Conservation (phyloP, 2,329 filamentous ascomycete species). For the Bimuria novae-zelandiae region DNA sequence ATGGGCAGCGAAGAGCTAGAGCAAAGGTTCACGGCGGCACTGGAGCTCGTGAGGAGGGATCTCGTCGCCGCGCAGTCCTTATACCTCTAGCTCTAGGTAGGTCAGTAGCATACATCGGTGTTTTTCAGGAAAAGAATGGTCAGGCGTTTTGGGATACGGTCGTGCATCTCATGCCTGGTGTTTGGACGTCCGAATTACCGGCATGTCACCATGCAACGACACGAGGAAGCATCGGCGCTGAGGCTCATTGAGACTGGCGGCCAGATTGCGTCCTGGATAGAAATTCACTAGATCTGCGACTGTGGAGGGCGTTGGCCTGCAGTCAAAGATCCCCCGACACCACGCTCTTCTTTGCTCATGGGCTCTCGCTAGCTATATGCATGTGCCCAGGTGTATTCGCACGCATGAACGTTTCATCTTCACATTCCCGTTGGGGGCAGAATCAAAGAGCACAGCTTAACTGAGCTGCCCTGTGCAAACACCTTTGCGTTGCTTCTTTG, state of each 20-base stretch:
- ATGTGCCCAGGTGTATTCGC: no score
- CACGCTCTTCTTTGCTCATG: neutral
- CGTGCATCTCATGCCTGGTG: slow-evolving; percentile 23
- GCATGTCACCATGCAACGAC: slow-evolving; percentile 6
- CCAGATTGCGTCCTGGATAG: slow-evolving; percentile 28
- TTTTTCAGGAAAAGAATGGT: slow-evolving; percentile 13
- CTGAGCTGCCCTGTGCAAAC: no score
- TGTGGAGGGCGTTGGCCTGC: slow-evolving; percentile 13
- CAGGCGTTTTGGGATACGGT: slow-evolving; percentile 17
- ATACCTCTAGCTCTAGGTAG: slow-evolving; percentile 63
- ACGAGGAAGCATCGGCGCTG: slow-evolving; percentile 23
- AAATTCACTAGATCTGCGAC: slow-evolving; percentile 38
- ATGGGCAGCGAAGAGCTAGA: slow-evolving; percentile 97
- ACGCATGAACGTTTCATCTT: no score
- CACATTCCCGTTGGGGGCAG: no score
- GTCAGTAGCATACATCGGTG: slow-evolving; percentile 12
- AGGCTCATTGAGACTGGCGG: slow-evolving; percentile 17
- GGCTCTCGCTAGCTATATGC: no score
- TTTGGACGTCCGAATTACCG: slow-evolving; percentile 18
- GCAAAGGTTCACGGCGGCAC: slow-evolving; percentile 84
- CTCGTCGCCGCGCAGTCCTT: slow-evolving; percentile 94
- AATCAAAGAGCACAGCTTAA: no score
- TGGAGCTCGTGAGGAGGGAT: slow-evolving; percentile 86
- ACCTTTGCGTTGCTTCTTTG: no score
- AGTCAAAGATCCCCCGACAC: slow-evolving; percentile 28